These are phyloP conservation scores for Coccomyxa sp. DNA, from an alignment of 139 green algal genomes.

Conservation along the genomic window DNA sequence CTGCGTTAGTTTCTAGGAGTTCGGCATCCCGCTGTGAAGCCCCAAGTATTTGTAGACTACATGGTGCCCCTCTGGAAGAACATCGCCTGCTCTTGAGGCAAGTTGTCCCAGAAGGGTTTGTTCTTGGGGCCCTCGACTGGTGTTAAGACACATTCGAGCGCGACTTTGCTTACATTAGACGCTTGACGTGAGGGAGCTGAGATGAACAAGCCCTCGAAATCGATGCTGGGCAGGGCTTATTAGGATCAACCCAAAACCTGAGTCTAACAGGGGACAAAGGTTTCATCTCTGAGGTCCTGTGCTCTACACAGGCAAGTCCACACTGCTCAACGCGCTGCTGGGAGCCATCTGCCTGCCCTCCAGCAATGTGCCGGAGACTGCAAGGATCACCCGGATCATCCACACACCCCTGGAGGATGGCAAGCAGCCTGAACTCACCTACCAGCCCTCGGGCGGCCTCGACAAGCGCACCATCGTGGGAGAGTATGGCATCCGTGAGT, in stretches of 20 bases:
- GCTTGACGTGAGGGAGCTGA: too few species aligned
- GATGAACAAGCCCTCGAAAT: too few species aligned
- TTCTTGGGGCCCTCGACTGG: neutral
- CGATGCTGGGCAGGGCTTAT: neutral
- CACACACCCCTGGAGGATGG: slow-evolving; percentile 4
- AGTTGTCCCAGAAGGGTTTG: neutral
- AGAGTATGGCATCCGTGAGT: neutral
- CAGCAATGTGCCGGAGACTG: slow-evolving; percentile 54
- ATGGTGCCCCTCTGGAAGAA: neutral
- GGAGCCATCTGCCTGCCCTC: slow-evolving; percentile 49
- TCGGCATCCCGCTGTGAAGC: neutral
- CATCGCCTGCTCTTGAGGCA: neutral
- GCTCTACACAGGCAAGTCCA: slow-evolving; percentile 59
- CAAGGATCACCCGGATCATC: slow-evolving; percentile 21
- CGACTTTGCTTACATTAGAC: too few species aligned
- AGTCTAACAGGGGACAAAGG: neutral
- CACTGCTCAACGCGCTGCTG: slow-evolving; percentile 63
- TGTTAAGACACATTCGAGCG: neutral
- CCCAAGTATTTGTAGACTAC: neutral
- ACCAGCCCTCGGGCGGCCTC: neutral
- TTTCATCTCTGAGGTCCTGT: neutral
- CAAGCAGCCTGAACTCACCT: neutral
- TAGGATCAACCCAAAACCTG: neutral
- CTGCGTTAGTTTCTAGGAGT: neutral
- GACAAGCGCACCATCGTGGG: slow-evolving; percentile 5